A percentile compares a stretch with the other conserved stretches of the same genome.
Evolutionary conservation across 192 early-diverging fungal genomes (phyloP).

Genomic region (Spizellomyces sp.): DNA sequence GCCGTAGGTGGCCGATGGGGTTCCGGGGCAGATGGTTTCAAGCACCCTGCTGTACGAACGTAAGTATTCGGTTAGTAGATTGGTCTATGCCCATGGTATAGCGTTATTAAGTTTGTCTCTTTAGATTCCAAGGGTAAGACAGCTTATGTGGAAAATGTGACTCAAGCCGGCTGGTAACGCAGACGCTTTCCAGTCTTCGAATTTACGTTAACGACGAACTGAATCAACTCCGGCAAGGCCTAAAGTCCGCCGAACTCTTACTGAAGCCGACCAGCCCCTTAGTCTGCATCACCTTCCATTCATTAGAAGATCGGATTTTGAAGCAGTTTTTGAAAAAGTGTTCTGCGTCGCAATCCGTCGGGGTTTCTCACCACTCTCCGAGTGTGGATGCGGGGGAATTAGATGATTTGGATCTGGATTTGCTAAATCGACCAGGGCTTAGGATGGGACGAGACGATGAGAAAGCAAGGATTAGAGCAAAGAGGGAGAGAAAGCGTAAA

Average conservation of each 20-base stretch:
- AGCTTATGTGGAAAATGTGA: too few relatives aligned
- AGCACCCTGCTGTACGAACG: slow-evolving; percentile 55
- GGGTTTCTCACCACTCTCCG: too few relatives aligned
- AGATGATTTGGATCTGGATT: slow-evolving; percentile 9
- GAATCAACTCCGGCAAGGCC: slow-evolving; percentile 54
- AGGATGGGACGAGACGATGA: slow-evolving; percentile 6
- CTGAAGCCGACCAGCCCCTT: slow-evolving; percentile 56
- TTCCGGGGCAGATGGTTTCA: slow-evolving; percentile 33
- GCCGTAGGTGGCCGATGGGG: slow-evolving; percentile 38
- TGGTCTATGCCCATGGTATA: too few relatives aligned
- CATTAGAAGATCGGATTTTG: slow-evolving; percentile 72
- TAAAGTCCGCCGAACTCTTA: slow-evolving; percentile 54
- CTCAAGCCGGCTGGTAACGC: too few relatives aligned
- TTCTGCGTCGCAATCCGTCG: slow-evolving; percentile 13
- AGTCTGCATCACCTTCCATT: slow-evolving; percentile 73
- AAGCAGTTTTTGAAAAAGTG: slow-evolving; percentile 59
- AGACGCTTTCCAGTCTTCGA: slow-evolving; percentile 40
- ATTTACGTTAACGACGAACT: slow-evolving; percentile 78
- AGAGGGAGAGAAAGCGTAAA: slow-evolving; percentile 16
- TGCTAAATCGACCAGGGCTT: background rate
- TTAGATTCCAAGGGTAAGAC: background rate
- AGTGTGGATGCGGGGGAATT: background rate
- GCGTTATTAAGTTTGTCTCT: too few relatives aligned
- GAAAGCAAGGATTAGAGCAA: slow-evolving; percentile 3
- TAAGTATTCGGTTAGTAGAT: background rate